A percentile compares a stretch with the other conserved stretches of the same genome.
Evolutionary conservation across 2,329 filamentous ascomycete species (phyloP).

Genomic region (Dryadomyces sulphureus): DNA sequence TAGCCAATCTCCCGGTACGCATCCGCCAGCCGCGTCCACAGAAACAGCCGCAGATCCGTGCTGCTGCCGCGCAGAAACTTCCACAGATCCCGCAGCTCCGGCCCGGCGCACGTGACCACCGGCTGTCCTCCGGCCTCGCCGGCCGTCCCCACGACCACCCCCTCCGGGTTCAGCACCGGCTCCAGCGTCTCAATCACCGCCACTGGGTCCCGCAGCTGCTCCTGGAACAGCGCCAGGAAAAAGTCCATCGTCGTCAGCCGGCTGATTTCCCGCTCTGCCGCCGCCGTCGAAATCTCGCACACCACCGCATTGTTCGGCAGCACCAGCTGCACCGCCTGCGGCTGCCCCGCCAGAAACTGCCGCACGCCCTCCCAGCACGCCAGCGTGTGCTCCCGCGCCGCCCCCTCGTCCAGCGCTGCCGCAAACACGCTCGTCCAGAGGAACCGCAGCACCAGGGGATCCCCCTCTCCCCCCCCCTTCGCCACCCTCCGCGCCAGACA

Average conservation of each 20-base stretch:
- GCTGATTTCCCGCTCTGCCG: slow-evolving; percentile 79
- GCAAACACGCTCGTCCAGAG: slow-evolving; percentile 42
- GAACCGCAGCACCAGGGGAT: slow-evolving; percentile 31
- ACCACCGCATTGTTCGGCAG: slow-evolving; percentile 80
- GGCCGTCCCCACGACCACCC: slow-evolving; percentile 28
- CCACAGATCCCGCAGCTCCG: slow-evolving; percentile 60
- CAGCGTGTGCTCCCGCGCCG: slow-evolving; percentile 39
- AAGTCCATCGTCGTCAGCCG: slow-evolving; percentile 94
- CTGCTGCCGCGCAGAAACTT: slow-evolving; percentile 73
- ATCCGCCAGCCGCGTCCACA: slow-evolving; percentile 84
- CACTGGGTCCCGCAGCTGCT: slow-evolving; percentile 66
- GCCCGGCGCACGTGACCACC: slow-evolving; percentile 35
- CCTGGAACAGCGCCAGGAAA: slow-evolving; percentile 77
- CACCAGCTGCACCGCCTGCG: slow-evolving; percentile 27
- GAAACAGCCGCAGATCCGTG: slow-evolving; percentile 66
- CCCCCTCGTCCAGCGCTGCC: slow-evolving; percentile 29
- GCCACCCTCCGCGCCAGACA: slow-evolving; percentile 24
- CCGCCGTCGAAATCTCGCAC: slow-evolving; percentile 69
- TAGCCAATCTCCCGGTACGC: slow-evolving; percentile 81
- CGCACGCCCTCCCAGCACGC: slow-evolving; percentile 44
- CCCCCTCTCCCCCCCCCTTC: slow-evolving; percentile 5
- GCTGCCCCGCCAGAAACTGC: slow-evolving; percentile 28
- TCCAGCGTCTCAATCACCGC: slow-evolving; percentile 83
- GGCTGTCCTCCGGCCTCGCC: slow-evolving; percentile 15
- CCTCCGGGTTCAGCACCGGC: slow-evolving; percentile 67